Conservation (phyloP, 208 protist genomes). For the Acanthamoeba sp. region DNA sequence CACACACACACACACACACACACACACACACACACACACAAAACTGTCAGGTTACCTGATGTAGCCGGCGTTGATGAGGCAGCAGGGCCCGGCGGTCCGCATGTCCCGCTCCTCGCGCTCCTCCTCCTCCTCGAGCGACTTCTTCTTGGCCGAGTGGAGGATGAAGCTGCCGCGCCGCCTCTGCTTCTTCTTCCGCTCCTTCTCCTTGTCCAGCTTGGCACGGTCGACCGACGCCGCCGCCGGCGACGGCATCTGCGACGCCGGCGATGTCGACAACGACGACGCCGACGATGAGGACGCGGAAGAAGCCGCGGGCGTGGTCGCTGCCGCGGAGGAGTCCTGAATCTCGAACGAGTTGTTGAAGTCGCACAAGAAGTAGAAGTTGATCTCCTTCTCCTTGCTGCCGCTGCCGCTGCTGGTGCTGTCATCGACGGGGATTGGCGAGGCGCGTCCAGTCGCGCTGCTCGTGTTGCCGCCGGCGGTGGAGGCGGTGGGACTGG, state of each 20-base stretch:
- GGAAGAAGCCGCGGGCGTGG: background rate
- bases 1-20: background rate
- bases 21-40: background rate
- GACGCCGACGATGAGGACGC: background rate
- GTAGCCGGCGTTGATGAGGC: conserved; percentile 38
- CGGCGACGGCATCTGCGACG: background rate
- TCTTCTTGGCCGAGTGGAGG: conserved; percentile 43
- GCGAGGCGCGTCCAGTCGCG: background rate
- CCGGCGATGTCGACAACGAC: background rate
- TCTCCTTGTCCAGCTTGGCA: conserved; percentile 21
- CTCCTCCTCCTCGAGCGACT: conserved; percentile 30
- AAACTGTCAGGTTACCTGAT: background rate
- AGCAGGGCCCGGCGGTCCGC: background rate
- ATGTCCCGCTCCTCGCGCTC: conserved; percentile 17
- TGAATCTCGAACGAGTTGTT: conserved; percentile 38
- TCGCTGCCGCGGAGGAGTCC: background rate
- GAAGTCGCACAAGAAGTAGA: conserved; percentile 36
- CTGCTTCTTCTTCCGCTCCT: conserved; percentile 12
- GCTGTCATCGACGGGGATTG: background rate
- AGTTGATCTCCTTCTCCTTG: conserved; percentile 45
- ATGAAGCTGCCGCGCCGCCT: conserved; percentile 29
- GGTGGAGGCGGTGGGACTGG: too few species aligned
- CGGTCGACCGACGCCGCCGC: too few species aligned
- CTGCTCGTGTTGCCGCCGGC: background rate
- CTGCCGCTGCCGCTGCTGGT: background rate